Evolutionary conservation across 495 filamentous ascomycete genomes (phyloP).

Genomic region (Haplographium delicatum): DNA sequence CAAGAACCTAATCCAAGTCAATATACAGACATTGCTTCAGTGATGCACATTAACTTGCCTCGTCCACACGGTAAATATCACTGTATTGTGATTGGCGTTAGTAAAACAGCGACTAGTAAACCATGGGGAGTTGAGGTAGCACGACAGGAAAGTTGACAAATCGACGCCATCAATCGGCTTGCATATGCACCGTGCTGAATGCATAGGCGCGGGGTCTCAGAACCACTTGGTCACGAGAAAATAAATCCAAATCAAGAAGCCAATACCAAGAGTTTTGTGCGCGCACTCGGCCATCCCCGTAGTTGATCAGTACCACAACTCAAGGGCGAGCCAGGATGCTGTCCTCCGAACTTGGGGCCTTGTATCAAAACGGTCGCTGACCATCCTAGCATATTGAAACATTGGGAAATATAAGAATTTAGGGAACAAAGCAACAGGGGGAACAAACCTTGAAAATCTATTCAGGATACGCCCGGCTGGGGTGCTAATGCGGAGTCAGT

Average conservation of each 20-base stretch:
- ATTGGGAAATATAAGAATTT: slow-evolving; percentile 6
- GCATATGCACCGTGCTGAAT: slow-evolving; percentile 23
- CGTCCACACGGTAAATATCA: slow-evolving; percentile 94
- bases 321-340: not conserved
- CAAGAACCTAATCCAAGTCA: slow-evolving; percentile 53
- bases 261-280: not conserved
- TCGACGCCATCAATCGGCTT: slow-evolving; percentile 2
- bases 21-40: slow-evolving; percentile 8
- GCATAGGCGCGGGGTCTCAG: not conserved
- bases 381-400: not conserved
- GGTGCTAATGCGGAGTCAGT: slow-evolving; percentile 39
- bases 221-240: slow-evolving; percentile 7
- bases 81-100: slow-evolving; percentile 35
- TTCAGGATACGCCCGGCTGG: slow-evolving; percentile 97
- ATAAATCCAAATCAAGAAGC: slow-evolving; percentile 4
- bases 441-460: slow-evolving; percentile 78
- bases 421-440: no score
- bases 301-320: slow-evolving; percentile 5
- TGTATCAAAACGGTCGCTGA: not conserved
- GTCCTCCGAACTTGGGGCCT: no score
- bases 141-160: slow-evolving; percentile 20
- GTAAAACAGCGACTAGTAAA: slow-evolving; percentile 16
- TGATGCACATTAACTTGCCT: slow-evolving; percentile 33
- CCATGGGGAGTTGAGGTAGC: slow-evolving; percentile 19
- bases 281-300: slow-evolving; percentile 5